Evolutionary conservation across 805 yeast genomes (phyloP).

Genomic region (Cyberlindnera galapagoensis): DNA sequence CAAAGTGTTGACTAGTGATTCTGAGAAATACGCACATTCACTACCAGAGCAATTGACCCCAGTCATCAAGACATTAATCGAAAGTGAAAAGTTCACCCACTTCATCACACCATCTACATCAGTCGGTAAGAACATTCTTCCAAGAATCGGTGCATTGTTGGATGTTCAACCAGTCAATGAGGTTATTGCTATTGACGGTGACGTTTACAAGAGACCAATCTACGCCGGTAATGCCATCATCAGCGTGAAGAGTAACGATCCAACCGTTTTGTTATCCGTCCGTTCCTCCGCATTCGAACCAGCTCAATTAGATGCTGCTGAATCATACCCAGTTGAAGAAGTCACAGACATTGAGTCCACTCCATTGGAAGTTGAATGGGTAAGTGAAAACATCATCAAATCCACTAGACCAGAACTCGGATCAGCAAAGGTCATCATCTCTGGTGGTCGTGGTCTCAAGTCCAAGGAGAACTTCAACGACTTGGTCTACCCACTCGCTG

Average conservation of each 20-base stretch:
- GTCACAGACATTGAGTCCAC: constrained; percentile 31
- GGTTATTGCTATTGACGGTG: constrained; percentile 57
- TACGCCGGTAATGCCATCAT: constrained; percentile 93
- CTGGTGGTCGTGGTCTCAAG: constrained; percentile 94
- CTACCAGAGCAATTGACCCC: constrained; percentile 81
- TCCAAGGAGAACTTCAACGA: constrained; percentile 81
- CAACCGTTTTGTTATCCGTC: constrained; percentile 62
- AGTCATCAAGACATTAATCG: constrained; percentile 39
- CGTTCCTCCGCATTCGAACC: constrained; percentile 78
- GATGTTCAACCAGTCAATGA: constrained; percentile 89
- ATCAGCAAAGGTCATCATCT: constrained; percentile 71
- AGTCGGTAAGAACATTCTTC: constrained; percentile 79
- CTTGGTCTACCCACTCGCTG: constrained; percentile 77
- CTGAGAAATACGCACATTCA: constrained; percentile 54
- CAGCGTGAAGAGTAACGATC: constrained; percentile 69
- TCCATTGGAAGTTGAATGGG: constrained; percentile 57
- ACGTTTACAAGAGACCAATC: constrained; percentile 85
- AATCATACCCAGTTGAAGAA: constrained; percentile 41
- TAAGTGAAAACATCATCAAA: constrained; percentile 65
- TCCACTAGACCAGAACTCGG: constrained; percentile 89
- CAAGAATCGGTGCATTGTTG: constrained; percentile 78
- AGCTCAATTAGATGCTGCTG: constrained; percentile 29
- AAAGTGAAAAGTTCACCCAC: constrained; percentile 48
- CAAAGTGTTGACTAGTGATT: constrained; percentile 46
- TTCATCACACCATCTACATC: constrained; percentile 80